Evolutionary conservation across 306 rosid species (phyloP), one percentile per base, ranked within the genome.

Genomic region (Pueraria montana): DNA sequence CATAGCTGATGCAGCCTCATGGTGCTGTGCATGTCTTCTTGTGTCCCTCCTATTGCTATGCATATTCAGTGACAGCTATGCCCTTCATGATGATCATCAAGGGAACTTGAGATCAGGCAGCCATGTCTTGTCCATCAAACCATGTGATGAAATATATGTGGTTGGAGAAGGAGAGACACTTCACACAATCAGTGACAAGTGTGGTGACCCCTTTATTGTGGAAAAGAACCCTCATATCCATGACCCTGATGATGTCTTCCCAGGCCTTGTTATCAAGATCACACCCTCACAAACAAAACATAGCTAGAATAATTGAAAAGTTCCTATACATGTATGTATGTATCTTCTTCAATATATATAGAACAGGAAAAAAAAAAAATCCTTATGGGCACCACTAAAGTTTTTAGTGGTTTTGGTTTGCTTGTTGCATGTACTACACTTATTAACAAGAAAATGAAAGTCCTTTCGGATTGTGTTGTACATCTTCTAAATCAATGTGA

Each of bases 141-240:
- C 76, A 0, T 84, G 91, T 50, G 85, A 88, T 18, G 91, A 88
- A 21, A 86, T 88, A 10, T 88, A 88, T 71, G 88, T 86, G 62
- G 91, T 86, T 14, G 61, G 88, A 83, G 89, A 86, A 78, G 89
- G 88, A 11, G 91, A 86, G 45, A 86, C 89, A 3, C 88, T 88
- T 30, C 88, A 88, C 71, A 86, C 86, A 13, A 88, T 88, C 64
- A 75, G 85, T 62, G 88, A 84, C 20, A 89, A 89, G 71, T 88
- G 89, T 42, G 83, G 83, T 24, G 91, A 86, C 72, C 91, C 89
- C 8, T 81, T 84, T 17, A 84, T 84, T 4, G 87, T 86, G 2
- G 89, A 89, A 52, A 69, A 71, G 1, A 89, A 89, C 49, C 89
- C 91, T 62, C 91, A 86, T 32, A 86, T 89, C 34, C 85, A 89